These are phyloP conservation scores for Solanum pinnatisectum DNA, from an alignment of 257 asterid species.

Conservation along the genomic window DNA sequence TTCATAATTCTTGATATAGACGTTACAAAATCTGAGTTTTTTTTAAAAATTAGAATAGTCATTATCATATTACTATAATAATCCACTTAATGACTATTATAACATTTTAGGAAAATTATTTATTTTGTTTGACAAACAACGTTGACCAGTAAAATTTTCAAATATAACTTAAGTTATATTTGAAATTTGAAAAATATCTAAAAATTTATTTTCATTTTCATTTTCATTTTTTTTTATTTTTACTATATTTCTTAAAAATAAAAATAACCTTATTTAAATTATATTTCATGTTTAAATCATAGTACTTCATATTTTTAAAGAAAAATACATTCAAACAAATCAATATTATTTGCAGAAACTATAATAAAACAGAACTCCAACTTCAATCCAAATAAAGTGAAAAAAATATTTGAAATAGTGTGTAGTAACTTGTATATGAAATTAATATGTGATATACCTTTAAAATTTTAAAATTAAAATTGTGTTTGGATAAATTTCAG, in stretches of 20 bases:
- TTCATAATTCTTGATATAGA: background rate
- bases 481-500: too few relatives aligned
- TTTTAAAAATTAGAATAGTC: background rate
- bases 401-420: background rate
- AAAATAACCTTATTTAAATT: background rate
- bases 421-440: background rate
- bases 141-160: background rate
- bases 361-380: background rate
- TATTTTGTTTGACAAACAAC: background rate
- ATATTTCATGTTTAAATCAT: background rate
- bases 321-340: background rate
- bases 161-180: background rate
- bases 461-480: too few relatives aligned
- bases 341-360: background rate
- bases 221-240: too few relatives aligned
- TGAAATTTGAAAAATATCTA: background rate
- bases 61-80: background rate
- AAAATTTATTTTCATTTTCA: background rate
- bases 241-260: background rate
- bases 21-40: background rate
- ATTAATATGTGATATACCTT: too few relatives aligned
- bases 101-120: background rate
- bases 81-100: background rate
- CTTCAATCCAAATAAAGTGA: background rate
- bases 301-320: background rate